Evolutionary conservation across 148 eudicot genomes (phyloP).

Genomic region (Limonium bicolor): DNA sequence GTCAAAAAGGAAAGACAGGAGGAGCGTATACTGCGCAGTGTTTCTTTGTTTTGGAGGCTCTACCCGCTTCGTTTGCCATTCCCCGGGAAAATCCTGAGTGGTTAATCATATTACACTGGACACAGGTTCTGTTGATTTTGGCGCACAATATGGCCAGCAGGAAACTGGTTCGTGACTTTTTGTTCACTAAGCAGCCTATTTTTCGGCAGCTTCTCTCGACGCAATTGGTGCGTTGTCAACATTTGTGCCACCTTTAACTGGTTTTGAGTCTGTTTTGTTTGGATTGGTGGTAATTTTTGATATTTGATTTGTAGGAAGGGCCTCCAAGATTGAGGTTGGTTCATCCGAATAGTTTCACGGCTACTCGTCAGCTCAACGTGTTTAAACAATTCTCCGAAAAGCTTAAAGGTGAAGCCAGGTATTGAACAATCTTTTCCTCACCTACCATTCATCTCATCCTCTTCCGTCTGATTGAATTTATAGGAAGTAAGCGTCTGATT

Average conservation of each 20-base stretch:
- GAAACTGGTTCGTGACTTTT: conserved; percentile 26
- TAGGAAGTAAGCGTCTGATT: too few species aligned
- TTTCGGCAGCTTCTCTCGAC: conserved; percentile 7
- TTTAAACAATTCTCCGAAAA: conserved; percentile 77
- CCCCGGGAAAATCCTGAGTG: too few species aligned
- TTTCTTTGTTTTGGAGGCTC: too few species aligned
- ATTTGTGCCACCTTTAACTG: not conserved
- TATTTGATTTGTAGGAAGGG: conserved; percentile 7
- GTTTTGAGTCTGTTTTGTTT: not conserved
- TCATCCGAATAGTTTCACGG: conserved; percentile 15
- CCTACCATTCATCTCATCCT: too few species aligned
- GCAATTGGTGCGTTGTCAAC: conserved; percentile 16
- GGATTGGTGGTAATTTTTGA: not conserved
- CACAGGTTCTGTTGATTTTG: too few species aligned
- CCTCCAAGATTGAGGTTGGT: conserved; percentile 23
- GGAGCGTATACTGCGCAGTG: too few species aligned
- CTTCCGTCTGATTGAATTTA: too few species aligned
- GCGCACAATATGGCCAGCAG: conserved; percentile 30
- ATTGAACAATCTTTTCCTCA: conserved; percentile 13
- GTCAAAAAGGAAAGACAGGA: too few species aligned
- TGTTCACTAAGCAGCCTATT: conserved; percentile 12
- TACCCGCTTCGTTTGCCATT: too few species aligned
- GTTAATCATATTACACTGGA: too few species aligned
- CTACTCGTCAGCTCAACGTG: conserved; percentile 59
- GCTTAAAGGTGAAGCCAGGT: conserved; percentile 61